Evolutionary conservation across 169 alveolate genomes (phyloP).

Genomic region (Plasmodium coatneyi): DNA sequence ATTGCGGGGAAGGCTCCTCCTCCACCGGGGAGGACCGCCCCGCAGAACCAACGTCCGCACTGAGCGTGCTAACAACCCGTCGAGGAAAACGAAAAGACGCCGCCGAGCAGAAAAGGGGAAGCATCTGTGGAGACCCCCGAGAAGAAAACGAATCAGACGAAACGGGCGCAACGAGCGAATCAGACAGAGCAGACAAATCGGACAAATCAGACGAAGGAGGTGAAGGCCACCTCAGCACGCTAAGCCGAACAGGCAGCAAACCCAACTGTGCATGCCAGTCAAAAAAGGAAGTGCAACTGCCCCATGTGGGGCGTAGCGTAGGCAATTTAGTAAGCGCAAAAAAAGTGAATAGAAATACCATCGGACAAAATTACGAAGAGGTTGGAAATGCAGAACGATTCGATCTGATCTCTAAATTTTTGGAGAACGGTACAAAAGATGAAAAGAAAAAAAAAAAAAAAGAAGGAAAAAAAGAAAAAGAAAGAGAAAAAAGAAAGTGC

Average conservation of each 20-base stretch:
- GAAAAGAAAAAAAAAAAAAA: conserved; percentile 1
- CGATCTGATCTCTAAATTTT: neutral
- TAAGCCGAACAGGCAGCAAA: neutral
- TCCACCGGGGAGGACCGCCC: neutral
- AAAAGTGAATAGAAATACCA: neutral
- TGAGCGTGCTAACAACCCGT: neutral
- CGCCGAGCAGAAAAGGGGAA: neutral
- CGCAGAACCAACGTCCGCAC: neutral
- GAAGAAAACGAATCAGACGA: neutral
- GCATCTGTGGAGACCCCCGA: neutral
- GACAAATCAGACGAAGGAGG: neutral
- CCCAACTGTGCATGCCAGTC: neutral
- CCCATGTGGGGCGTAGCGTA: neutral
- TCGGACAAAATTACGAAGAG: neutral
- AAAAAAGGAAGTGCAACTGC: neutral
- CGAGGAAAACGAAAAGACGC: neutral
- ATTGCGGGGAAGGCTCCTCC: neutral
- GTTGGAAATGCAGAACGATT: neutral
- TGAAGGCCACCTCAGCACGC: neutral
- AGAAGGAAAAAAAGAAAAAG: conserved; percentile 4
- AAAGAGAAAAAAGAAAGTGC: neutral
- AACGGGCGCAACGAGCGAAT: neutral
- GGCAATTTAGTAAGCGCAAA: neutral
- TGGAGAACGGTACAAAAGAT: neutral
- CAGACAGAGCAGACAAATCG: neutral